Percentiles rank a stretch among this genome's conserved stretches.
phyloP scores from a whole-genome alignment of 305 asterid species.

The Lippia alba region DNA sequence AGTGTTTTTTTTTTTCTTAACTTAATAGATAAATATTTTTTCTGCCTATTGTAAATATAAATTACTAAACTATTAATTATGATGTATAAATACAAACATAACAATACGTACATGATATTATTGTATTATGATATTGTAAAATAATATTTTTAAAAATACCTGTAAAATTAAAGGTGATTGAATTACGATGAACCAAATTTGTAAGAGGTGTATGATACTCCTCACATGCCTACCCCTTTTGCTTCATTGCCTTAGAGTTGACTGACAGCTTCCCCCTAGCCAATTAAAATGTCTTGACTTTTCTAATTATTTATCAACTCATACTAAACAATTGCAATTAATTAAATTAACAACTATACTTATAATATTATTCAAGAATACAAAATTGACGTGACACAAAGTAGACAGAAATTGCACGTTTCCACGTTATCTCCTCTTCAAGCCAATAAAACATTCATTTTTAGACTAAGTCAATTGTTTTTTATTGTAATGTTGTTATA shows the following conservation, averaged over 20 bases:
- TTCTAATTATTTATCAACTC: neutral
- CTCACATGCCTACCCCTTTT: conserved; percentile 31
- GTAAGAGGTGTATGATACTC: no score
- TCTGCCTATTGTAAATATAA: no score
- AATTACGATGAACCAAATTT: no score
- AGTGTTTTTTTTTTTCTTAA: no score
- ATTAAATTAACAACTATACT: conserved; percentile 3
- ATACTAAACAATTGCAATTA: neutral
- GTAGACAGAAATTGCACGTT: conserved; percentile 41
- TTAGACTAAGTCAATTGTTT: conserved; percentile 24
- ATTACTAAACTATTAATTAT: no score
- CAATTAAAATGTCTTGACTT: conserved; percentile 23
- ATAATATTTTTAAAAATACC: no score
- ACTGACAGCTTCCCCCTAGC: conserved; percentile 28
- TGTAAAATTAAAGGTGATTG: no score
- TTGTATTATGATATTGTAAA: no score
- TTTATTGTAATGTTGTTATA: neutral
- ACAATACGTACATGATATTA: no score
- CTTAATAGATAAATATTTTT: no score
- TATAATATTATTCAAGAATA: neutral
- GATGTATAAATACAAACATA: no score
- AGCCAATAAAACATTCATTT: conserved; percentile 17
- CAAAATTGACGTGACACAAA: conserved; percentile 37
- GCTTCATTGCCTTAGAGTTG: conserved; percentile 24
- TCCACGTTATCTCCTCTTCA: conserved; percentile 36